A percentile compares a stretch with the other conserved stretches of the same genome.
These are phyloP conservation scores for Colletotrichum orbiculare DNA, from an alignment of 2,329 filamentous ascomycete genomes.

Conservation along the genomic window DNA sequence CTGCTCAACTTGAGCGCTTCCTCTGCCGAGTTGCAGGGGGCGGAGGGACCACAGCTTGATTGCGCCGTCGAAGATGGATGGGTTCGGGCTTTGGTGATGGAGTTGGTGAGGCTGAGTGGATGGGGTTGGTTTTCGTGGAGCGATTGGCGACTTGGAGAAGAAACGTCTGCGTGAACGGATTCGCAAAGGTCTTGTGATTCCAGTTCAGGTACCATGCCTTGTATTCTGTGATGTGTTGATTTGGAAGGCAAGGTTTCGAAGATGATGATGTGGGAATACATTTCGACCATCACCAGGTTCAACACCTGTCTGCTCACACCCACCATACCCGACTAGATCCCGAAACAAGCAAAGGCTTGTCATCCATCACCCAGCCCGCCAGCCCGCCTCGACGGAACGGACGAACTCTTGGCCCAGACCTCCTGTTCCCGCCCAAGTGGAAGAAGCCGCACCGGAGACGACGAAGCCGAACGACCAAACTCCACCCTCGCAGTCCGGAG, in stretches of 20 bases:
- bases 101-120: not conserved
- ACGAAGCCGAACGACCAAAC: conserved; percentile 16
- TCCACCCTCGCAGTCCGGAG: conserved; percentile 9
- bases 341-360: not conserved
- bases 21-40: conserved; percentile 14
- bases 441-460: conserved; percentile 11
- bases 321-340: conserved; percentile 5
- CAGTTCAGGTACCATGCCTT: no score
- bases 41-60: conserved; percentile 22
- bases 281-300: no score
- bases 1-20: conserved; percentile 25
- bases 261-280: no score
- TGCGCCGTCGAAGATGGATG: conserved; percentile 1
- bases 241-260: no score
- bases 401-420: conserved; percentile 26
- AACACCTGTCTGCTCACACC: not conserved
- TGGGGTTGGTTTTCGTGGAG: not conserved
- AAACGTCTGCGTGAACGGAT: not conserved
- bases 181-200: no score
- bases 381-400: conserved; percentile 7
- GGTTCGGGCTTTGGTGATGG: conserved; percentile 1
- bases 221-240: no score
- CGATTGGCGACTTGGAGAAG: not conserved
- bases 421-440: conserved; percentile 8
- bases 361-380: not conserved